These are phyloP conservation scores for Leccinum aurantiacum DNA, from an alignment of 768 basidiomycete genomes.

Conservation along the genomic window DNA sequence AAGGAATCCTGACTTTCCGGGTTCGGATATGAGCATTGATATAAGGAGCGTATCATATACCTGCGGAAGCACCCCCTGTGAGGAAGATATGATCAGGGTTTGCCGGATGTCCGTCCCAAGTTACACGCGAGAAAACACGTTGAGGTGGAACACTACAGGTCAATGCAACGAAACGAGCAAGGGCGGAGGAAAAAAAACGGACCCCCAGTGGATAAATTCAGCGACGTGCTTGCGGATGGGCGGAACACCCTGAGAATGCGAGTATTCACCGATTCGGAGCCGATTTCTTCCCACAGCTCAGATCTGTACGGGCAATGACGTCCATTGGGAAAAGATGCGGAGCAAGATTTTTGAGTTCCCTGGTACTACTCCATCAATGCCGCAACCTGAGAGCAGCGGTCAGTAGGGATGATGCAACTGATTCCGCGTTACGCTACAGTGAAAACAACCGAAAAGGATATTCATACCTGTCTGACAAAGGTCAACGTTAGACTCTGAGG, in stretches of 20 bases:
- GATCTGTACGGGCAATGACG: conserved; percentile 75
- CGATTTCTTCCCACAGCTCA: conserved; percentile 80
- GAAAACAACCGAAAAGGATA: neutral
- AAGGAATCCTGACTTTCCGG: conserved; percentile 66
- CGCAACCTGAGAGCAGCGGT: conserved; percentile 57
- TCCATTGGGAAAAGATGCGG: conserved; percentile 81
- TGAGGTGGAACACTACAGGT: conserved; percentile 1
- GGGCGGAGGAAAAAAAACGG: conserved; percentile 21
- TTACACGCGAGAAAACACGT: conserved; percentile 38
- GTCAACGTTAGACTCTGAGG: conserved; percentile 54
- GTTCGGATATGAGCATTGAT: conserved; percentile 70
- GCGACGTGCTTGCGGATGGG: conserved; percentile 87
- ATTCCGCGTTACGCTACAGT: neutral
- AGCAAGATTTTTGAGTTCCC: conserved; percentile 75
- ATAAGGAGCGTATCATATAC: conserved; percentile 78
- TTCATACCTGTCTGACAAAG: conserved; percentile 81
- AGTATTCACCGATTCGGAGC: conserved; percentile 89
- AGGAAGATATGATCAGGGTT: conserved; percentile 88
- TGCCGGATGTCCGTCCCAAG: conserved; percentile 86
- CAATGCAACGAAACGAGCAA: neutral
- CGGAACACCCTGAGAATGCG: conserved; percentile 91
- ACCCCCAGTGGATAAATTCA: conserved; percentile 77
- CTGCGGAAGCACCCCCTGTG: conserved; percentile 91
- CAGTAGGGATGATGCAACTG: neutral
- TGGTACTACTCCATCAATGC: conserved; percentile 83